A percentile compares a stretch with the other conserved stretches of the same genome.
Evolutionary conservation across 345 rosid species (phyloP).

Genomic region (Populus pruinosa): DNA sequence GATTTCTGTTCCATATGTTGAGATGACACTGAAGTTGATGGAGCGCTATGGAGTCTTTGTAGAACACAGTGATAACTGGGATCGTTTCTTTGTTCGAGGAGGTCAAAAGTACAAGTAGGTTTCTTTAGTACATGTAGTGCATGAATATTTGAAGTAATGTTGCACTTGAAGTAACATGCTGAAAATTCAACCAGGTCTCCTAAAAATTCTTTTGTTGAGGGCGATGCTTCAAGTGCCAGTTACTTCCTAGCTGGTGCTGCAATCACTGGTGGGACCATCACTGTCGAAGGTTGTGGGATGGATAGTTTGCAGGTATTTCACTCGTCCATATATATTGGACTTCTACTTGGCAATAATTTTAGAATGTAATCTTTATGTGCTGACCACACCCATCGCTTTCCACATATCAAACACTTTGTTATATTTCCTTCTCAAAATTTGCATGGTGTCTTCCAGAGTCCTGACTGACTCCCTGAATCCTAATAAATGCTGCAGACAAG

Average conservation of each 20-base stretch:
- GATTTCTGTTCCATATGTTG: constrained; percentile 92
- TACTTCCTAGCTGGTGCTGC: constrained; percentile 98
- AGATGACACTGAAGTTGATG: constrained; percentile 96
- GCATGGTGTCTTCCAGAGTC: not conserved
- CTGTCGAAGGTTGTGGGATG: constrained; percentile 95
- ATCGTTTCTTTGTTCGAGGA: constrained; percentile 70
- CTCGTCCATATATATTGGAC: not conserved
- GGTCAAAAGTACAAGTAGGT: constrained; percentile 88
- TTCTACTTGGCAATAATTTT: not conserved
- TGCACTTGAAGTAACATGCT: constrained; percentile 7
- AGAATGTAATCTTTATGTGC: not conserved
- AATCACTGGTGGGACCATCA: constrained; percentile 86
- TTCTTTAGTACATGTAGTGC: not conserved
- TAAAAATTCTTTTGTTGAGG: constrained; percentile 87
- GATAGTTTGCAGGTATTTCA: constrained; percentile 78
- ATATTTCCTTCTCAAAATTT: not conserved
- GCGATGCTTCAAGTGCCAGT: constrained; percentile 99
- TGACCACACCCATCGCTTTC: not conserved
- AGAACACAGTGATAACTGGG: constrained; percentile 80
- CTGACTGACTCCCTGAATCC: constrained; percentile 3
- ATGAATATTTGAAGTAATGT: constrained; percentile 3
- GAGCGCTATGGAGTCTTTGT: constrained; percentile 78
- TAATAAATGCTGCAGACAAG: not conserved
- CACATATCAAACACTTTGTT: not conserved
- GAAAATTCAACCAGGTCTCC: constrained; percentile 60